These are phyloP conservation scores for Cymodocea nodosa DNA, from an alignment of 116 monocot species.

Conservation along the genomic window DNA sequence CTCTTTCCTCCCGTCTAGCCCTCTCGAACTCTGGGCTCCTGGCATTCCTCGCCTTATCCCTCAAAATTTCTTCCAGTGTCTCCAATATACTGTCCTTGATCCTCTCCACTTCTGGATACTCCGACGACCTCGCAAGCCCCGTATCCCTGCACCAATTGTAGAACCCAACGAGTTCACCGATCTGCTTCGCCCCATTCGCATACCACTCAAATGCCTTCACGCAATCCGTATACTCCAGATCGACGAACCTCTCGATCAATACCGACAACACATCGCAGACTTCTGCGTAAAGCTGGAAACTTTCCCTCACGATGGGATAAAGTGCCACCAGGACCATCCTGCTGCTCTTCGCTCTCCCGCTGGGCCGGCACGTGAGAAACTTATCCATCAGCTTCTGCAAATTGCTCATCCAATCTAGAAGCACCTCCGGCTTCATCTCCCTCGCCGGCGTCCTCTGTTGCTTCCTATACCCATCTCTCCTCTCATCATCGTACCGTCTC, in stretches of 20 bases:
- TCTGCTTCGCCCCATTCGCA: constrained; percentile 70
- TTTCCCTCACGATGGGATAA: constrained; percentile 59
- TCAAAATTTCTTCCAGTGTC: constrained; percentile 72
- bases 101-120: constrained; percentile 75
- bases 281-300: constrained; percentile 83
- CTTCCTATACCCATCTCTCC: constrained; percentile 36
- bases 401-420: constrained; percentile 53
- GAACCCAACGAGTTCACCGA: constrained; percentile 66
- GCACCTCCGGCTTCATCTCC: constrained; percentile 56
- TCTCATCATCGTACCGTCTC: constrained; percentile 15
- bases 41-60: constrained; percentile 35
- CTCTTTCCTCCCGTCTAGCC: neutral
- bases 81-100: constrained; percentile 51
- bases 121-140: constrained; percentile 68
- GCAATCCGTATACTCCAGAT: constrained; percentile 71
- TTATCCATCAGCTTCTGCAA: constrained; percentile 65
- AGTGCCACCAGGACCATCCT: constrained; percentile 63
- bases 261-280: constrained; percentile 59
- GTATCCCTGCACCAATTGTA: constrained; percentile 74
- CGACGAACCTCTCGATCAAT: constrained; percentile 53
- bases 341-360: constrained; percentile 56
- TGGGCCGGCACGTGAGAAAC: constrained; percentile 66
- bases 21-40: constrained; percentile 22
- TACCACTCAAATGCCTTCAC: constrained; percentile 72
- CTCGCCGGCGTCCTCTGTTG: constrained; percentile 33